These are phyloP conservation scores for Mycena polygramma DNA, from an alignment of 768 basidiomycete species.

Conservation along the genomic window DNA sequence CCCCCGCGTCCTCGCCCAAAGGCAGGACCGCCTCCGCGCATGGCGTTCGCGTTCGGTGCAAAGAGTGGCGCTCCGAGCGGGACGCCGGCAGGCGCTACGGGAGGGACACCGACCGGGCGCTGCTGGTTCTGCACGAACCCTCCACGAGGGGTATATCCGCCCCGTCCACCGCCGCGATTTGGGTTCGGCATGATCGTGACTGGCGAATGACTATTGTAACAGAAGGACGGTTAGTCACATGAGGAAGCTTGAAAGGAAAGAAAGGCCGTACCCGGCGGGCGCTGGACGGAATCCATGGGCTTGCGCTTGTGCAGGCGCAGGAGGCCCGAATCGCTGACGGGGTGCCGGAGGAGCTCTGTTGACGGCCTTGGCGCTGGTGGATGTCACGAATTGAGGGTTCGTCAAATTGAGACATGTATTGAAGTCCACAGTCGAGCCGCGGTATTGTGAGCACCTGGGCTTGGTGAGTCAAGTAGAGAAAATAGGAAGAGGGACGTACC, in stretches of 20 bases:
- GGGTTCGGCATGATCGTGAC: conserved; percentile 87
- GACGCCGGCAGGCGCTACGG: conserved; percentile 6
- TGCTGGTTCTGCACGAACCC: neutral
- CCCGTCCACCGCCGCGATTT: conserved; percentile 58
- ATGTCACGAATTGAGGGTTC: conserved; percentile 85
- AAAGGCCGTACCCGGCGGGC: conserved; percentile 49
- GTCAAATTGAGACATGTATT: conserved; percentile 91
- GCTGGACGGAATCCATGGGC: conserved; percentile 75
- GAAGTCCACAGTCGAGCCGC: conserved; percentile 90
- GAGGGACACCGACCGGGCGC: neutral
- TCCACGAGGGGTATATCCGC: conserved; percentile 16
- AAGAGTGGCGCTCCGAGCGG: neutral
- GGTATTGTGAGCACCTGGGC: conserved; percentile 88
- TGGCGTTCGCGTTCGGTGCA: conserved; percentile 13
- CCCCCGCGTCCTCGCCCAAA: conserved; percentile 32
- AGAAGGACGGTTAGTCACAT: conserved; percentile 15
- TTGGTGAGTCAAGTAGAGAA: neutral
- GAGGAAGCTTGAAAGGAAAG: neutral
- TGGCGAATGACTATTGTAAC: conserved; percentile 49
- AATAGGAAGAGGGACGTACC: conserved; percentile 58
- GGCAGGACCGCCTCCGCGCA: conserved; percentile 23
- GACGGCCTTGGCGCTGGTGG: conserved; percentile 73
- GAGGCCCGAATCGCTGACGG: conserved; percentile 62
- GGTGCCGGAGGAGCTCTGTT: conserved; percentile 76
- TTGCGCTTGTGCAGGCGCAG: conserved; percentile 61